phyloP scores from a whole-genome alignment of 257 asterid genomes.

The Nicotiana undulata region DNA sequence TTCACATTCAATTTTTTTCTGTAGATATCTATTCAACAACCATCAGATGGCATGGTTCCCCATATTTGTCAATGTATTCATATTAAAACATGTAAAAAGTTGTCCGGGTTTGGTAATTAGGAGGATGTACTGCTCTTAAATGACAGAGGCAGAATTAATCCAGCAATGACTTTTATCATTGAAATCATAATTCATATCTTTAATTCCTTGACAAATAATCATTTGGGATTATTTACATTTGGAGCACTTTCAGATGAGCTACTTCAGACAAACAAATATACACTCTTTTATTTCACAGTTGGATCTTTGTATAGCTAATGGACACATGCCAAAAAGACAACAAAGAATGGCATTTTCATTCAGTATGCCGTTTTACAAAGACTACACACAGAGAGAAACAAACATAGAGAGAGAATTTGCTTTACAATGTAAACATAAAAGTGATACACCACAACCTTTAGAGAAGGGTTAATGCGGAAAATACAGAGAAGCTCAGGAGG shows the following conservation, averaged over 20 bases:
- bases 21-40: constrained; percentile 5
- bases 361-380: not conserved
- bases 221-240: no score
- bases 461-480: not conserved
- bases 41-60: not conserved
- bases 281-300: not conserved
- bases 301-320: not conserved
- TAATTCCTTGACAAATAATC: not conserved
- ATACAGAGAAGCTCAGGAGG: not conserved
- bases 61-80: not conserved
- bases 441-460: not conserved
- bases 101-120: not conserved
- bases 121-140: not conserved
- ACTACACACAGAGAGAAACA: not conserved
- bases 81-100: not conserved
- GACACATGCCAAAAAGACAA: not conserved
- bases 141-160: not conserved
- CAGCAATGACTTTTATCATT: not conserved
- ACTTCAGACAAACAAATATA: not conserved
- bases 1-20: constrained; percentile 3
- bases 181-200: not conserved
- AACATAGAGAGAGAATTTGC: not conserved
- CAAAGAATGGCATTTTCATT: not conserved
- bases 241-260: not conserved
- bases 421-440: not conserved